Conservation (phyloP, 1,284 basidiomycete species). For the Ganoderma meredithae region DNA sequence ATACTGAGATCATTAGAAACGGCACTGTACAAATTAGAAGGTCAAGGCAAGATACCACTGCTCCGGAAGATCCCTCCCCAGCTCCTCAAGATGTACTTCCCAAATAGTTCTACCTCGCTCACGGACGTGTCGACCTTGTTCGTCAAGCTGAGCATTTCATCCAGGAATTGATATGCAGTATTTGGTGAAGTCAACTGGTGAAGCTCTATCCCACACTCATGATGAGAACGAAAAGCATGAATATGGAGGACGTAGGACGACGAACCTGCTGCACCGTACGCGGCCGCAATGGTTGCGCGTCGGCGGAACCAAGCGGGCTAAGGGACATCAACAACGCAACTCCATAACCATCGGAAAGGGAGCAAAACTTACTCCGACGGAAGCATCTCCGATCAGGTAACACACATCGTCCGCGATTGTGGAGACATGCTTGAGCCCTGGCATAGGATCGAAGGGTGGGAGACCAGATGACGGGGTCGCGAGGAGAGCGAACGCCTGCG, state of each 20-base stretch:
- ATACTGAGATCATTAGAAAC: background rate
- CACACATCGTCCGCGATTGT: conserved; percentile 76
- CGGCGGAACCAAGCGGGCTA: conserved; percentile 75
- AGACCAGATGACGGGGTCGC: conserved; percentile 56
- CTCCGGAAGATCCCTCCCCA: conserved; percentile 75
- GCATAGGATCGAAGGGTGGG: conserved; percentile 62
- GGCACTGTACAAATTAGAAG: background rate
- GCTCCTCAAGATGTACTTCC: conserved; percentile 67
- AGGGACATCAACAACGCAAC: conserved; percentile 9
- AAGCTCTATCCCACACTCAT: conserved; percentile 54
- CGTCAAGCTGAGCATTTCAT: conserved; percentile 60
- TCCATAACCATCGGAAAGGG: background rate
- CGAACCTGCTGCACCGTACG: conserved; percentile 72
- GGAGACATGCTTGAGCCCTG: conserved; percentile 64
- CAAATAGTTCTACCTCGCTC: conserved; percentile 59
- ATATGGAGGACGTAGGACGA: conserved; percentile 19
- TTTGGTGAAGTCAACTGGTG: conserved; percentile 76
- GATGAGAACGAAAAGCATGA: background rate
- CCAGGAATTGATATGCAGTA: conserved; percentile 70
- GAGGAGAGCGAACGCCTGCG: conserved; percentile 70
- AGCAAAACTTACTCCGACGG: conserved; percentile 56
- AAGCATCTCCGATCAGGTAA: conserved; percentile 55
- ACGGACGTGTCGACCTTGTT: conserved; percentile 51
- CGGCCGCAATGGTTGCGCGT: conserved; percentile 64
- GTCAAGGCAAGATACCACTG: conserved; percentile 53